phyloP scores from a whole-genome alignment of 2,329 filamentous ascomycete species.

The Aspergillus sp. region DNA sequence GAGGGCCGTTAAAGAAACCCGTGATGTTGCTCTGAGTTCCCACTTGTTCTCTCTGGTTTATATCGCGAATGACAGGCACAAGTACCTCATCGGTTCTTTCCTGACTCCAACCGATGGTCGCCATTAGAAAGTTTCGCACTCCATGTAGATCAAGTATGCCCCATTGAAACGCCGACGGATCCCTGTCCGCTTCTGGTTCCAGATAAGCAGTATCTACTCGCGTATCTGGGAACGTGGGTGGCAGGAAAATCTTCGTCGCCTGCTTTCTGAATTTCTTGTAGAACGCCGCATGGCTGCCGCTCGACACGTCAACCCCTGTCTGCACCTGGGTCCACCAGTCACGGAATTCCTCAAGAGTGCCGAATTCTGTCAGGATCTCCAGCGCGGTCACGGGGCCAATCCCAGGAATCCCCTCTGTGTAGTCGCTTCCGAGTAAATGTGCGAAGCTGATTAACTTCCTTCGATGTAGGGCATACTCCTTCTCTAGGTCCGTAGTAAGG shows the following conservation, averaged over 20 bases:
- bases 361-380: constrained; percentile 91
- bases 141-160: constrained; percentile 90
- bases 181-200: constrained; percentile 78
- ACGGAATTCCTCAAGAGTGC: constrained; percentile 69
- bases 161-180: constrained; percentile 83
- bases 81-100: constrained; percentile 94
- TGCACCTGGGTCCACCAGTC: constrained; percentile 88
- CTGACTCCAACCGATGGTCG: constrained; percentile 87
- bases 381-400: constrained; percentile 93
- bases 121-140: constrained; percentile 79
- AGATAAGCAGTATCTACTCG: constrained; percentile 83
- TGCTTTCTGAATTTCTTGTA: constrained; percentile 86
- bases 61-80: constrained; percentile 90
- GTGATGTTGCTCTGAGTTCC: constrained; percentile 97
- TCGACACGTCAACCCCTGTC: constrained; percentile 57
- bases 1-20: constrained; percentile 75
- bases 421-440: constrained; percentile 89
- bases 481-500: constrained; percentile 76
- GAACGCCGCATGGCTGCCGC: constrained; percentile 64
- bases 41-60: constrained; percentile 84
- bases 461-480: constrained; percentile 84
- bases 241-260: constrained; percentile 81
- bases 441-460: constrained; percentile 85
- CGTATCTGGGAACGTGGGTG: constrained; percentile 72
- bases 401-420: constrained; percentile 86